Percentiles rank a stretch among this genome's conserved stretches.
Conservation (phyloP, 2,329 filamentous ascomycete species). For the Penicillium aurantiogriseum region DNA sequence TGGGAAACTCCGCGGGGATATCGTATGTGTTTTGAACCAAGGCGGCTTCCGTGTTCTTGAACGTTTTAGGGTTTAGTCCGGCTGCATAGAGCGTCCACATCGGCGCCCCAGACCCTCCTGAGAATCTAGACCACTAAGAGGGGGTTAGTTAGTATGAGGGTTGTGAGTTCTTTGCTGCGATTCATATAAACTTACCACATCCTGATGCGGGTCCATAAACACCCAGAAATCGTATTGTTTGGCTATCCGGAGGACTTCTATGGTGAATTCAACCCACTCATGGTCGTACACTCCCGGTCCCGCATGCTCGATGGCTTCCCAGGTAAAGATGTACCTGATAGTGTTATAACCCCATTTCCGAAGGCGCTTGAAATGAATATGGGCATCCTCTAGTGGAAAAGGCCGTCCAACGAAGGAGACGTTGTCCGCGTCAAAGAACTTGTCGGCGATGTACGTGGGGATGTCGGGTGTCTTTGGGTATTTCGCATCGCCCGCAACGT, state of each 20-base stretch:
- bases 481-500: slow-evolving; percentile 87
- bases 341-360: slow-evolving; percentile 93
- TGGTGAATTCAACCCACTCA: slow-evolving; percentile 87
- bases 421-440: slow-evolving; percentile 90
- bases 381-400: slow-evolving; percentile 78
- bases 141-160: slow-evolving; percentile 28
- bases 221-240: slow-evolving; percentile 92
- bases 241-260: slow-evolving; percentile 76
- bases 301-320: slow-evolving; percentile 95
- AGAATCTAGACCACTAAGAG: slow-evolving; percentile 82
- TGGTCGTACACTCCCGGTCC: slow-evolving; percentile 93
- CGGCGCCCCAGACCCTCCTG: slow-evolving; percentile 89
- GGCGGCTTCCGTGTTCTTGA: slow-evolving; percentile 83
- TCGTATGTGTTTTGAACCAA: slow-evolving; percentile 93
- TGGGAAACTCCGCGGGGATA: slow-evolving; percentile 80
- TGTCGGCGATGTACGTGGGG: slow-evolving; percentile 72
- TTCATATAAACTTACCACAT: slow-evolving; percentile 66
- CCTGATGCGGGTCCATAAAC: slow-evolving; percentile 98
- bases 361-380: slow-evolving; percentile 79
- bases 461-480: slow-evolving; percentile 76
- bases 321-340: slow-evolving; percentile 94
- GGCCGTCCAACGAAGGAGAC: slow-evolving; percentile 86
- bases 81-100: slow-evolving; percentile 98
- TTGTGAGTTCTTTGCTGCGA: not conserved
- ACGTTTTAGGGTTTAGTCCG: slow-evolving; percentile 81